Conservation (phyloP, 345 rosid species). For the Hibiscus trionum region DNA sequence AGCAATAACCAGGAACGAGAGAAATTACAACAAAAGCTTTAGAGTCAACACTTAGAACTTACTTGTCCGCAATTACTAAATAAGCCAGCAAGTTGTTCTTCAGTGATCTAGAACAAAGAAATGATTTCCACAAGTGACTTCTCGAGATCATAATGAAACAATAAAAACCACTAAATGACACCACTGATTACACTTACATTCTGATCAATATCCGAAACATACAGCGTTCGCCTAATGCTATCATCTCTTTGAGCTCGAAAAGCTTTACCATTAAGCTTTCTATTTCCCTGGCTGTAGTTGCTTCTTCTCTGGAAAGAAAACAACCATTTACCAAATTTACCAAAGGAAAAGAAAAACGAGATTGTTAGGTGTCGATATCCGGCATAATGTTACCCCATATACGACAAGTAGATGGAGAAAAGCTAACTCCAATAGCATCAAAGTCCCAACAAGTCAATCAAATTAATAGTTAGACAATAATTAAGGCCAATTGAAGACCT, state of each 20-base stretch:
- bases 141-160: background rate
- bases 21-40: background rate
- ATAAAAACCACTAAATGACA: background rate
- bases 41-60: constrained; percentile 23
- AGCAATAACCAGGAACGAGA: background rate
- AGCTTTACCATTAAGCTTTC: constrained; percentile 50
- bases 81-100: constrained; percentile 78
- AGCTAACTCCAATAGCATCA: background rate
- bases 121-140: background rate
- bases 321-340: background rate
- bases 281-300: constrained; percentile 51
- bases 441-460: constrained; percentile 4
- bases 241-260: constrained; percentile 63
- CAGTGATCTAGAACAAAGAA: constrained; percentile 48
- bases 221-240: constrained; percentile 52
- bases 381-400: background rate
- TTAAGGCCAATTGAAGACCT: background rate
- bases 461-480: background rate
- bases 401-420: background rate
- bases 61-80: constrained; percentile 78
- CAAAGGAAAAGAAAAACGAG: background rate
- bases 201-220: constrained; percentile 58
- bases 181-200: constrained; percentile 25
- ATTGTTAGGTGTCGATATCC: background rate
- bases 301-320: constrained; percentile 41